Evolutionary conservation across 116 monocot species (phyloP), one percentile per base, ranked within the genome.

Genomic region (Trichopus zeylanicus): DNA sequence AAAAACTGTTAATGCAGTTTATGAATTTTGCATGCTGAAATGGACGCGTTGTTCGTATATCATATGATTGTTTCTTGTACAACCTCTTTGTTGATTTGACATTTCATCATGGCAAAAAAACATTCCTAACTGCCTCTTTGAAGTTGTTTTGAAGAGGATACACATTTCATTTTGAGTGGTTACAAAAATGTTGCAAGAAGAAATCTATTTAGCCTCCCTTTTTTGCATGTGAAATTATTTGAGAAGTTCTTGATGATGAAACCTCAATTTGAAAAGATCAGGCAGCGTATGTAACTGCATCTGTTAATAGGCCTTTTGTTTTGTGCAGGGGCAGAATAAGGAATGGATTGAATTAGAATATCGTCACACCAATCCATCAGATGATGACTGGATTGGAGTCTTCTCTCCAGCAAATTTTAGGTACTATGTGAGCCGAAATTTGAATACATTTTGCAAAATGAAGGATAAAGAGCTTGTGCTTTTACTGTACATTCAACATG

Each of bases 321-420:
- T 23, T 25, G 48, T 68, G 19, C 61, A 87, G 87, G 79, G 76
- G 0, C 38, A 82, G 68, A 68, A 51, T 54, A 67, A 56, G 31
- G 82, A 75, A 42, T 82, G 85, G 90, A 69, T 90, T 26, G 71
- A 70, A 19, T 24, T 85, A 39, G 47, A 73, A 9, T 82, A 69
- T 63, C 68, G 51, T 27, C 42, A 85, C 46, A 56, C 74, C 53
- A 76, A 67, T 46, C 72, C 81, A 60, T 73, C 85, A 18, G 52
- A 59, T 51, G 66, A 74, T 65, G 90, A 90, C 29, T 85, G 85
- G 85, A 85, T 90, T 64, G 90, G 79, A 31, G 90, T 90, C 11
- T 90, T 90, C 62, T 90, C 90, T 67, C 90, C 90, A 23, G 75
- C 87, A 65, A 73, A 64, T 60, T 87, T 79, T 75, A 82, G 70